Evolutionary conservation across 768 basidiomycete genomes (phyloP).

Genomic region (Xerocomus spinulosus): DNA sequence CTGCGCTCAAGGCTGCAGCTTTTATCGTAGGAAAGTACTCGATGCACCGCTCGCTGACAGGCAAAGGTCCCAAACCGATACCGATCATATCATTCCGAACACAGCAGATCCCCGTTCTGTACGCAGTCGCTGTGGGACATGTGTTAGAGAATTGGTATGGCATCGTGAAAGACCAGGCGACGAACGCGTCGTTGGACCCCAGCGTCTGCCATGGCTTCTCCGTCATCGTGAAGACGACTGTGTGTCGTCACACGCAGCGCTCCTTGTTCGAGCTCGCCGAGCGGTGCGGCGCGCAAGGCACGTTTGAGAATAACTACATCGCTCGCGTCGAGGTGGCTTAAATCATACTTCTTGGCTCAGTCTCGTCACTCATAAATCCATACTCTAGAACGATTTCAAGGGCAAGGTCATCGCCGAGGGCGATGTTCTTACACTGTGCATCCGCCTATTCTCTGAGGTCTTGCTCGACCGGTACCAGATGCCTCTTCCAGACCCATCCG

Average conservation of each 20-base stretch:
- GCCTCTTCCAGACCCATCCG: constrained; percentile 39
- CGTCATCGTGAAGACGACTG: constrained; percentile 51
- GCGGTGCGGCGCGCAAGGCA: constrained; percentile 62
- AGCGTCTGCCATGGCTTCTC: constrained; percentile 54
- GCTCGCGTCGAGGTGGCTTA: constrained; percentile 45
- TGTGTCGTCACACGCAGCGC: constrained; percentile 51
- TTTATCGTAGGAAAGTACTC: constrained; percentile 58
- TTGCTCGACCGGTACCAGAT: constrained; percentile 52
- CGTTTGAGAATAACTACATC: constrained; percentile 61
- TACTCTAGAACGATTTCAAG: constrained; percentile 28
- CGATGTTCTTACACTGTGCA: constrained; percentile 47
- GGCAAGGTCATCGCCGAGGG: constrained; percentile 59
- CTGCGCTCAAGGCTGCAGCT: constrained; percentile 49
- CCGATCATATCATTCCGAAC: constrained; percentile 63
- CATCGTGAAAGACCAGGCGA: constrained; percentile 32
- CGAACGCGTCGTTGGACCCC: constrained; percentile 37
- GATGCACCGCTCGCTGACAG: constrained; percentile 48
- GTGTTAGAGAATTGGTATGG: constrained; percentile 50
- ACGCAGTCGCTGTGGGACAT: constrained; percentile 47
- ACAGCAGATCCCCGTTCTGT: constrained; percentile 56
- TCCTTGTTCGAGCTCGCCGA: constrained; percentile 52
- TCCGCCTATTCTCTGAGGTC: constrained; percentile 55
- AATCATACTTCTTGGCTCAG: too few species aligned
- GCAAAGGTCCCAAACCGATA: constrained; percentile 37
- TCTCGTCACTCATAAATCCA: too few species aligned